Percentiles rank a stretch among this genome's conserved stretches.
Conservation (phyloP, 2,329 filamentous ascomycete species). For the Atkinsonella hypoxylon region DNA sequence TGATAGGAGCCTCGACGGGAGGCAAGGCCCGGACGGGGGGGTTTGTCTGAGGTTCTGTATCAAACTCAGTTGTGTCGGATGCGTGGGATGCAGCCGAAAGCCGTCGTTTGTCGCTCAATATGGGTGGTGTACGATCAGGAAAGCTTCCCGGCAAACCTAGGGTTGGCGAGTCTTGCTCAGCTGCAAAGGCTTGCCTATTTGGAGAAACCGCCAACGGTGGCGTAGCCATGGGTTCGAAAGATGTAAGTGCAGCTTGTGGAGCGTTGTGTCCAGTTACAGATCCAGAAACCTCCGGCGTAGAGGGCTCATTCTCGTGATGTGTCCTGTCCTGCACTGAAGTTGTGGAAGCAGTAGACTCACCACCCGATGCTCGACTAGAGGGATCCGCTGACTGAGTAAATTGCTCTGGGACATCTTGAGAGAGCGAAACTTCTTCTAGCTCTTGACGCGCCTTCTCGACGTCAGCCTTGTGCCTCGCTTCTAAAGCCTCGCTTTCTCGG, state of each 20-base stretch:
- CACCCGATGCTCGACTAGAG: neutral
- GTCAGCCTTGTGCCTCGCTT: constrained; percentile 39
- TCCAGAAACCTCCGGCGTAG: neutral
- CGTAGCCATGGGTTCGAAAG: neutral
- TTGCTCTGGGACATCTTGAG: neutral
- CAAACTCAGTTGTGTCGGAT: constrained; percentile 59
- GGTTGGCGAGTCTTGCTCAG: constrained; percentile 45
- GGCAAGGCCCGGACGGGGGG: constrained; percentile 26
- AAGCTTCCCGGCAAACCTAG: constrained; percentile 56
- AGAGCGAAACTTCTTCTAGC: constrained; percentile 27
- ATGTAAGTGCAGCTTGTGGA: neutral
- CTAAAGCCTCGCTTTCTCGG: constrained; percentile 55
- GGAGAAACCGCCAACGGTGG: constrained; percentile 2
- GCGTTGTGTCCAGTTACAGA: neutral
- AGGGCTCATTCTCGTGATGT: neutral
- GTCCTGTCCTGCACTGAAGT: neutral
- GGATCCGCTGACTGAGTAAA: neutral
- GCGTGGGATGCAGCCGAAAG: constrained; percentile 45
- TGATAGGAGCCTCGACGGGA: constrained; percentile 14
- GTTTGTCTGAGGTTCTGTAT: constrained; percentile 57
- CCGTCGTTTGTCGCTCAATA: constrained; percentile 36
- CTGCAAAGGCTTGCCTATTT: neutral
- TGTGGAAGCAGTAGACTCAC: neutral
- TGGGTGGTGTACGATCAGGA: constrained; percentile 27
- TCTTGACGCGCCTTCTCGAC: constrained; percentile 36